These are phyloP conservation scores for Picochlorum sp. DNA, from an alignment of 139 green algal species.

Conservation along the genomic window DNA sequence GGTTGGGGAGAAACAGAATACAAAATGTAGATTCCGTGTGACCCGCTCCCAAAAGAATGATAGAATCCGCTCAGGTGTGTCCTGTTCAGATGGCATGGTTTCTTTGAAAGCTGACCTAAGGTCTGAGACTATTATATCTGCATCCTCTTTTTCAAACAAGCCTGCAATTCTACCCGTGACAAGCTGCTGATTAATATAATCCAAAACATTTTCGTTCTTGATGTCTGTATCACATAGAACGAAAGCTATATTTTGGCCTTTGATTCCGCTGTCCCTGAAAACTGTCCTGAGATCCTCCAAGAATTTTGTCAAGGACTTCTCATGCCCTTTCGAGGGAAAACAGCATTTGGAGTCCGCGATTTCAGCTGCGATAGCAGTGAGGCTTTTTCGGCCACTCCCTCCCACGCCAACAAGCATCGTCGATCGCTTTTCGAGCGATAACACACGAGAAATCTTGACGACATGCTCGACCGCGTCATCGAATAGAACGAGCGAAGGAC, in stretches of 20 bases:
- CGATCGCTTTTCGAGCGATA: slow-evolving; percentile 78
- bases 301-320: slow-evolving; percentile 82
- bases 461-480: slow-evolving; percentile 82
- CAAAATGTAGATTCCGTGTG: slow-evolving; percentile 81
- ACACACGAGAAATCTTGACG: slow-evolving; percentile 74
- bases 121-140: slow-evolving; percentile 89
- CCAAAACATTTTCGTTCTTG: slow-evolving; percentile 90
- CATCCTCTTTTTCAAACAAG: slow-evolving; percentile 88
- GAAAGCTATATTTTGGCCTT: slow-evolving; percentile 84
- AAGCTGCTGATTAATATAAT: slow-evolving; percentile 97
- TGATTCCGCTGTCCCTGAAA: slow-evolving; percentile 91
- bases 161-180: slow-evolving; percentile 90
- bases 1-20: slow-evolving; percentile 89
- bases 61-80: slow-evolving; percentile 41
- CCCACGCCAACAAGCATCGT: slow-evolving; percentile 90
- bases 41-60: slow-evolving; percentile 88
- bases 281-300: slow-evolving; percentile 92
- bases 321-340: slow-evolving; percentile 69
- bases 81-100: not conserved
- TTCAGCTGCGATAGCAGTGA: slow-evolving; percentile 69
- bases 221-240: slow-evolving; percentile 90
- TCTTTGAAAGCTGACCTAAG: slow-evolving; percentile 40
- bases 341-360: slow-evolving; percentile 40
- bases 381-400: slow-evolving; percentile 82
- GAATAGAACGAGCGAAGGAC: slow-evolving; percentile 71